phyloP scores from a whole-genome alignment of 306 rosid species.

The Senna siamea region DNA sequence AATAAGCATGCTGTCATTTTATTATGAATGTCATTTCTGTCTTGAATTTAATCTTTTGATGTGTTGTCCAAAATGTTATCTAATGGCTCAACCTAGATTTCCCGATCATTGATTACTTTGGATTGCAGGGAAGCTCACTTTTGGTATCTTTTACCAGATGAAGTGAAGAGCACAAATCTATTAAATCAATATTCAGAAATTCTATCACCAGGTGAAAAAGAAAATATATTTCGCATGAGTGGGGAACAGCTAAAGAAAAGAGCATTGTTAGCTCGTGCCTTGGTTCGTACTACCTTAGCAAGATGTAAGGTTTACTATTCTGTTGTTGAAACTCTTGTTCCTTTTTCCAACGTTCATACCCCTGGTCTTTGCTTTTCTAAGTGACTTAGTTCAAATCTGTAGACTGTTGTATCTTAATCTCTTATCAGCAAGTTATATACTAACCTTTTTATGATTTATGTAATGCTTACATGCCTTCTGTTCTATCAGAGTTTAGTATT shows the following conservation, averaged over 20 bases:
- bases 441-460: background rate
- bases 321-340: background rate
- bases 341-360: background rate
- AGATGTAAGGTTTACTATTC: conserved; percentile 68
- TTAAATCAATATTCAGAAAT: conserved; percentile 66
- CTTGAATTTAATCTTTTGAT: conserved; percentile 8
- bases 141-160: conserved; percentile 81
- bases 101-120: conserved; percentile 20
- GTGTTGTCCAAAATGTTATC: conserved; percentile 5
- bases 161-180: conserved; percentile 58
- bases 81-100: background rate
- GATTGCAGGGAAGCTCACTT: conserved; percentile 77
- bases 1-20: background rate
- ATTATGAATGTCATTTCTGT: conserved; percentile 12
- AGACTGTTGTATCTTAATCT: conserved; percentile 6
- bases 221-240: conserved; percentile 53
- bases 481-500: background rate
- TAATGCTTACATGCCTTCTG: background rate
- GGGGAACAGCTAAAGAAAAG: conserved; percentile 68
- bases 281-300: conserved; percentile 86
- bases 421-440: background rate
- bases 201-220: conserved; percentile 74
- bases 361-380: conserved; percentile 1
- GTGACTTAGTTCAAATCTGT: background rate
- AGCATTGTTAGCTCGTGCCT: conserved; percentile 72